Percentiles rank a stretch among this genome's conserved stretches.
Evolutionary conservation across 441 rosid genomes (phyloP).

Genomic region (Pelargonium australe): DNA sequence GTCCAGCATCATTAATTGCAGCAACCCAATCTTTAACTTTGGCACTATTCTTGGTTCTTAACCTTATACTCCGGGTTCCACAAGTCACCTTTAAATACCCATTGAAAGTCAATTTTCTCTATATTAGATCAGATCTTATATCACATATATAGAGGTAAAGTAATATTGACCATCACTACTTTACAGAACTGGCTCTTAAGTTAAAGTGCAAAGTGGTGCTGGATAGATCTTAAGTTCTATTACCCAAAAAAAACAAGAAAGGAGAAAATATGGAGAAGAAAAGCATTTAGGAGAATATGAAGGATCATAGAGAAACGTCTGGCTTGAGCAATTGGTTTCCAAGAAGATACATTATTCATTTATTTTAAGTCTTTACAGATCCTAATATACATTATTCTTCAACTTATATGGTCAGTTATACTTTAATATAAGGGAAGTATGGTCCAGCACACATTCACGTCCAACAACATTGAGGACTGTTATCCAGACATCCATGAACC

Average conservation of each 20-base stretch:
- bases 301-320: not conserved
- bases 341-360: not conserved
- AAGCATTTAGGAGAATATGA: not conserved
- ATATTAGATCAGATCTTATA: conserved; percentile 7
- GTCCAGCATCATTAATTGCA: conserved; percentile 93
- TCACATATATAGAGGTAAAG: not conserved
- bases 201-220: not conserved
- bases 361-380: not conserved
- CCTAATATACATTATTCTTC: not conserved
- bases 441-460: not conserved
- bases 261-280: not conserved
- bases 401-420: not conserved
- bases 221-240: not conserved
- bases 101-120: conserved; percentile 31
- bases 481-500: not conserved
- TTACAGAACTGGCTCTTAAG: not conserved
- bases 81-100: conserved; percentile 74
- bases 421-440: not conserved
- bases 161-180: not conserved
- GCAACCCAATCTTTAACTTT: conserved; percentile 98
- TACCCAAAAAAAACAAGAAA: not conserved
- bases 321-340: not conserved
- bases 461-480: not conserved
- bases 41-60: conserved; percentile 70
- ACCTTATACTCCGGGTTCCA: conserved; percentile 77